phyloP scores from a whole-genome alignment of 805 yeast species.

The Cyberlindnera mrakii region DNA sequence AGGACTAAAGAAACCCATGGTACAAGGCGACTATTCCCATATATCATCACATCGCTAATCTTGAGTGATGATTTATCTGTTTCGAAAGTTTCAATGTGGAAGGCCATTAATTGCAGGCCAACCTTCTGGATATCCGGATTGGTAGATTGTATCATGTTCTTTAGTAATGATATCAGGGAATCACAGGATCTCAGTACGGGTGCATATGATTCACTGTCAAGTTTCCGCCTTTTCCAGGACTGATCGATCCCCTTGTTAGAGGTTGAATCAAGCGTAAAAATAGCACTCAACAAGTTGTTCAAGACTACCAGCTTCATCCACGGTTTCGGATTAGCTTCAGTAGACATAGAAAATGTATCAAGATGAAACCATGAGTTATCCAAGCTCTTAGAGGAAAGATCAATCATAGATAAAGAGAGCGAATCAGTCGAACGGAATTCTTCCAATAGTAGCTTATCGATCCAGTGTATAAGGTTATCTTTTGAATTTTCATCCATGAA shows the following conservation, averaged over 20 bases:
- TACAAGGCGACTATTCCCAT: conserved; percentile 6
- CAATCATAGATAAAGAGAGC: conserved; percentile 9
- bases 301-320: conserved; percentile 40
- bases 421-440: not conserved
- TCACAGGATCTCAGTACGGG: conserved; percentile 20
- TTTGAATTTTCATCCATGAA: conserved; percentile 4
- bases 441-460: conserved; percentile 3
- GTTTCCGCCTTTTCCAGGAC: conserved; percentile 24
- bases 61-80: conserved; percentile 1
- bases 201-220: conserved; percentile 21
- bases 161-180: conserved; percentile 24
- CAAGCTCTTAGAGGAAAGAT: conserved; percentile 3
- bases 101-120: conserved; percentile 26
- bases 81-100: conserved; percentile 18
- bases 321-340: conserved; percentile 12
- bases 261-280: conserved; percentile 1
- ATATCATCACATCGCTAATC: conserved; percentile 6
- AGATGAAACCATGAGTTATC: conserved; percentile 23
- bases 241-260: conserved; percentile 2
- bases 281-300: conserved; percentile 22
- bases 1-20: conserved; percentile 18
- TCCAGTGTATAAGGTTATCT: conserved; percentile 11
- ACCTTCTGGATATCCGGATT: conserved; percentile 3
- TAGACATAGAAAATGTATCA: conserved; percentile 10
- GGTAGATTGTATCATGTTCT: conserved; percentile 2